Evolutionary conservation across 176 grass and related monocot species (phyloP).

Genomic region (Aegilops speltoides): DNA sequence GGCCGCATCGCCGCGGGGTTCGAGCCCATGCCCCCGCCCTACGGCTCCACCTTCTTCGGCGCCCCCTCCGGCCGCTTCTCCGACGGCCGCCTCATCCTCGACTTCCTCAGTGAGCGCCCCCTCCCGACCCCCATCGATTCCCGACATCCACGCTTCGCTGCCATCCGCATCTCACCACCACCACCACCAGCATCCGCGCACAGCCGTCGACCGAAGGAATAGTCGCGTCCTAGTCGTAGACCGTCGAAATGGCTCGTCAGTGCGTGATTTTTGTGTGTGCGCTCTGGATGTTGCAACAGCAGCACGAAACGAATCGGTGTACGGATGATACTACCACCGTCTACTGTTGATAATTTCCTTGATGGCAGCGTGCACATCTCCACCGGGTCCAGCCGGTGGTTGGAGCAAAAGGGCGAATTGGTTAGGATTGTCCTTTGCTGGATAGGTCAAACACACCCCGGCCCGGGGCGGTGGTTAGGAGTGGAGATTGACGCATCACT

Average conservation of each 20-base stretch:
- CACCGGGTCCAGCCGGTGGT: constrained; percentile 28
- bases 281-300: neutral
- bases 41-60: constrained; percentile 87
- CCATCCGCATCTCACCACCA: neutral
- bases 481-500: constrained; percentile 27
- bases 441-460: constrained; percentile 6
- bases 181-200: no score
- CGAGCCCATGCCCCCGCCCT: constrained; percentile 75
- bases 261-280: neutral
- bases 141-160: neutral
- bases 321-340: neutral
- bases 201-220: no score
- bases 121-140: neutral
- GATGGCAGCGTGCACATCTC: neutral
- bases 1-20: constrained; percentile 75
- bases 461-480: constrained; percentile 28
- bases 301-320: neutral
- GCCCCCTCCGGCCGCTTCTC: constrained; percentile 74
- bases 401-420: constrained; percentile 35
- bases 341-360: neutral
- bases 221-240: no score
- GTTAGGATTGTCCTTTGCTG: constrained; percentile 21
- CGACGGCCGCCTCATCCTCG: constrained; percentile 91
- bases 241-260: neutral
- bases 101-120: constrained; percentile 72